A percentile compares a stretch with the other conserved stretches of the same genome.
Conservation (phyloP, 768 basidiomycete species). For the Psilocybe azurescens region DNA sequence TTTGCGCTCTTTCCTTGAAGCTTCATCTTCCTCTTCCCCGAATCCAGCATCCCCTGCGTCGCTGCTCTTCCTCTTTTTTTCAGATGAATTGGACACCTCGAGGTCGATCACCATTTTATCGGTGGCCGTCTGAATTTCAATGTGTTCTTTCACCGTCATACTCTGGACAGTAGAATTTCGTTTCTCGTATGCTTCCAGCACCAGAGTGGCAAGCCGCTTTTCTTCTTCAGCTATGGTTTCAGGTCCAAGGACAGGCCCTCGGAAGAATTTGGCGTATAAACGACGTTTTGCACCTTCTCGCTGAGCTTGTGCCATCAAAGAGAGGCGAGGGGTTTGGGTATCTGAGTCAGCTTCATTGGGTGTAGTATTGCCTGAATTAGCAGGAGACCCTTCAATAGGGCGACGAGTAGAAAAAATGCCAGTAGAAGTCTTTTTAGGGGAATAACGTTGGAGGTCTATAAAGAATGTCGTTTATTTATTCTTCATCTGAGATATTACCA, state of each 20-base stretch:
- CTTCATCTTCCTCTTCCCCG: slow-evolving; percentile 14
- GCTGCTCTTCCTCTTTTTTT: slow-evolving; percentile 14
- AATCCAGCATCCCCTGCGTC: neutral
- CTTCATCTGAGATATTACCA: neutral
- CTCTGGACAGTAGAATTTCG: slow-evolving; percentile 16
- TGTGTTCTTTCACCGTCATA: slow-evolving; percentile 21
- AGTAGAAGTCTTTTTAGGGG: slow-evolving; percentile 66
- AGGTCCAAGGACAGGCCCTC: slow-evolving; percentile 71
- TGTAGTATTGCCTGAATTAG: slow-evolving; percentile 48
- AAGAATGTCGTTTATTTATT: neutral
- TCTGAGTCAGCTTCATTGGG: slow-evolving; percentile 33
- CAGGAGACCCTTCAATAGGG: slow-evolving; percentile 55
- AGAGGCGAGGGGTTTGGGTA: slow-evolving; percentile 40
- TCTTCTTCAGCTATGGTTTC: slow-evolving; percentile 34
- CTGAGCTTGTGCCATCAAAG: slow-evolving; percentile 69
- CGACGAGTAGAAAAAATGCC: slow-evolving; percentile 79
- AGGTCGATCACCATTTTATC: slow-evolving; percentile 21
- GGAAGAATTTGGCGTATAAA: slow-evolving; percentile 83
- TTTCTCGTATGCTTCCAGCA: slow-evolving; percentile 20
- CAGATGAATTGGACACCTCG: slow-evolving; percentile 21
- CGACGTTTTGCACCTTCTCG: slow-evolving; percentile 76
- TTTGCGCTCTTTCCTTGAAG: slow-evolving; percentile 19
- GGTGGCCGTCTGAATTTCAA: slow-evolving; percentile 21
- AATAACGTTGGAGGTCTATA: slow-evolving; percentile 18
- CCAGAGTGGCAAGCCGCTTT: slow-evolving; percentile 17